phyloP scores from a whole-genome alignment of 306 rosid species.

The Castanopsis chinensis region DNA sequence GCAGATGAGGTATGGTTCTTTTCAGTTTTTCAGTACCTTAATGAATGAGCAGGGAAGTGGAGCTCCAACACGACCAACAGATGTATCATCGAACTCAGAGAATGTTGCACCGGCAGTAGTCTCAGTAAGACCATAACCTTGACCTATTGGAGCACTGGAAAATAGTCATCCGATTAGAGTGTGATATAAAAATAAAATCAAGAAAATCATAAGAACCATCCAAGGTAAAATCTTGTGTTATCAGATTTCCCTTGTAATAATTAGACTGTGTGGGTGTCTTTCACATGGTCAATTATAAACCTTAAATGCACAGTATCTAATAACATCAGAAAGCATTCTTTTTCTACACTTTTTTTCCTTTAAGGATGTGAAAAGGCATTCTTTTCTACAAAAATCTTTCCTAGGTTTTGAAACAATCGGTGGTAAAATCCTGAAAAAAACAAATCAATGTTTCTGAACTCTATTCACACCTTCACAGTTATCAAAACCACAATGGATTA shows the following conservation, averaged over 20 bases:
- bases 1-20: constrained; percentile 11
- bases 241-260: background rate
- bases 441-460: too few relatives aligned
- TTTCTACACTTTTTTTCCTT: background rate
- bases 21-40: constrained; percentile 48
- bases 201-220: background rate
- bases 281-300: background rate
- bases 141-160: constrained; percentile 86
- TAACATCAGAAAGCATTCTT: background rate
- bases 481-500: background rate
- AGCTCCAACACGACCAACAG: constrained; percentile 96
- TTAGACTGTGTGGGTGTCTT: background rate
- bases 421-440: too few relatives aligned
- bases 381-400: too few relatives aligned
- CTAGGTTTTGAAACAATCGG: too few relatives aligned
- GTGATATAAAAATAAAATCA: constrained; percentile 3
- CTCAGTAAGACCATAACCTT: constrained; percentile 98
- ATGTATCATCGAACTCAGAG: constrained; percentile 83
- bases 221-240: constrained; percentile 5
- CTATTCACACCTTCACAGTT: background rate
- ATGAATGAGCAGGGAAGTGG: constrained; percentile 93
- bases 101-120: constrained; percentile 95
- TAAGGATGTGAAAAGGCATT: background rate
- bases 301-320: background rate
- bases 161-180: constrained; percentile 26